Conservation (phyloP, 2,329 filamentous ascomycete species). For the Colletotrichum coccodes region DNA sequence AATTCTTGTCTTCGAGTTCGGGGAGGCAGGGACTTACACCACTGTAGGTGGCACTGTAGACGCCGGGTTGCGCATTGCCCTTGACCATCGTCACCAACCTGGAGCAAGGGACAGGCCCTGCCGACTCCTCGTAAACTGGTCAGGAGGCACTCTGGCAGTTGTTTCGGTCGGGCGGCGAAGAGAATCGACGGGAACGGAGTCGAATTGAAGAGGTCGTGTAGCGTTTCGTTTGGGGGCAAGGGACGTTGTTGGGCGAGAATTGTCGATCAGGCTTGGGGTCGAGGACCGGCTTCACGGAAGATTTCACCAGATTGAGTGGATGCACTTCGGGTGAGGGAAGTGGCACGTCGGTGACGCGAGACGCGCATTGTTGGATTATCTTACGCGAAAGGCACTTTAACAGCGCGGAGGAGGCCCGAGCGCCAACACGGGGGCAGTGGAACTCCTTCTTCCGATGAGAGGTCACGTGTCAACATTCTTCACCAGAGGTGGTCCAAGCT, state of each 20-base stretch:
- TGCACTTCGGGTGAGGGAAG: slow-evolving; percentile 19
- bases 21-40: slow-evolving; percentile 61
- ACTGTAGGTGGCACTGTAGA: slow-evolving; percentile 77
- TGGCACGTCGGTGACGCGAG: slow-evolving; percentile 32
- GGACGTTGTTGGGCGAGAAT: slow-evolving; percentile 2
- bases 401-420: slow-evolving; percentile 13
- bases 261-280: slow-evolving; percentile 17
- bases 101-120: slow-evolving; percentile 31
- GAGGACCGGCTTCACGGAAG: slow-evolving; percentile 24
- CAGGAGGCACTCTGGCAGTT: slow-evolving; percentile 11
- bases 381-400: slow-evolving; percentile 33
- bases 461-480: background rate
- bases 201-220: background rate
- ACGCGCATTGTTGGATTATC: slow-evolving; percentile 17
- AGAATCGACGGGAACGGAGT: background rate
- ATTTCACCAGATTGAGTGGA: slow-evolving; percentile 28
- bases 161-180: background rate
- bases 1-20: background rate
- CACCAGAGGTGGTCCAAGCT: background rate
- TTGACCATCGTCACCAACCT: slow-evolving; percentile 55
- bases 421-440: background rate
- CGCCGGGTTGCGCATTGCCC: slow-evolving; percentile 53
- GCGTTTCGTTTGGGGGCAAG: background rate
- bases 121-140: background rate
- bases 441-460: background rate